Evolutionary conservation across 768 basidiomycete species (phyloP), one percentile per base, ranked within the genome.

Genomic region (Psilocybe subaeruginosa): DNA sequence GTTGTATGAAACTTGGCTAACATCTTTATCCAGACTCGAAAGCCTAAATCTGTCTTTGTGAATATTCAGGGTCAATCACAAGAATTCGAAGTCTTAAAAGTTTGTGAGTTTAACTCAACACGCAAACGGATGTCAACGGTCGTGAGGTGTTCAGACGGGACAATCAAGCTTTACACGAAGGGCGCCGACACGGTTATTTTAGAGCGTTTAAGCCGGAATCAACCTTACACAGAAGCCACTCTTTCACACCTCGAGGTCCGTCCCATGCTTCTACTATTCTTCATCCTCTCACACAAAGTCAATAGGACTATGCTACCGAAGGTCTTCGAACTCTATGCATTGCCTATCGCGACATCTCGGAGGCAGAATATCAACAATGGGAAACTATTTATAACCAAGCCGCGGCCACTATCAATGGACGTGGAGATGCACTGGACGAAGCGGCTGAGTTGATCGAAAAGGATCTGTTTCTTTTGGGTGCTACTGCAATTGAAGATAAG

Each of bases 61-160:
- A 89, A 91, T 43, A 80, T 96, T 59, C 79, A 84, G 53, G 95
- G 93, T 17, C 74, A 79, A 57, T 76, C 81, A 0, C 83, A 85
- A 58, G 95, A 99, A 72, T 99, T 88, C 71, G 87, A 98, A 70
- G 86, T 99, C 59, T 76, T 99, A 61, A 99, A 99, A 70, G 91
- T 99, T 47, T 97, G 96, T 84, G 97, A 99, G 77, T 99, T 99
- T 83, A 99, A 99, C 72, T 97, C 95, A 23, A 93, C 95, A 3
- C 85, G 97, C 54, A 99, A 99, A 71, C 86, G 97, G 60, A 99
- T 99, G 97, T 99, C 97, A 29, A 97, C 96, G 1, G 77, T 99
- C 66, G 85, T 99, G 33, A 87, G 95, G 23, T 82, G 85, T 27
- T 91, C 96, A 0, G 88, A 94, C 65, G 95, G 97, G 50, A 88